Conservation (phyloP, 768 basidiomycete genomes). For the Termitomyces sp. region DNA sequence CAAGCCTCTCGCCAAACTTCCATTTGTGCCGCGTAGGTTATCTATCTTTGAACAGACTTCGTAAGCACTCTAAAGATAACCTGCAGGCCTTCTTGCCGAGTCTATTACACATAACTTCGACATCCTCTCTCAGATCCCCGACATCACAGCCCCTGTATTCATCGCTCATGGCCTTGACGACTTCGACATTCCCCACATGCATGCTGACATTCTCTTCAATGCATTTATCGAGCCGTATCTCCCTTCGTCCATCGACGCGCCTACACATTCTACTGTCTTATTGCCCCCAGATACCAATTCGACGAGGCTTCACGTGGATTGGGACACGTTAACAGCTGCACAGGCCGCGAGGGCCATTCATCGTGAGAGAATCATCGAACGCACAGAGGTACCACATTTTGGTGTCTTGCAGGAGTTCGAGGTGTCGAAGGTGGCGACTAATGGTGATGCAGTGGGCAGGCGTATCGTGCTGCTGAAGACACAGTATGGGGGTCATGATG, state of each 20-base stretch:
- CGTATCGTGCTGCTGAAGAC: constrained; percentile 58
- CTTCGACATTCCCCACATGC: constrained; percentile 64
- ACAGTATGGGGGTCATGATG: constrained; percentile 53
- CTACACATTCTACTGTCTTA: constrained; percentile 18
- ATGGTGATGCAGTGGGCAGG: constrained; percentile 20
- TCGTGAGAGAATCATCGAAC: constrained; percentile 39
- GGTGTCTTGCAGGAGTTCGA: constrained; percentile 47
- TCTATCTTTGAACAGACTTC: neutral
- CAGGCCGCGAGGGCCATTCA: constrained; percentile 29
- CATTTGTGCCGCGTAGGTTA: constrained; percentile 58
- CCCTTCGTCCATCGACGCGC: constrained; percentile 23
- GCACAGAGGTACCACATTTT: constrained; percentile 42
- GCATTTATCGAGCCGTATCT: constrained; percentile 58
- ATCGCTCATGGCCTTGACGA: constrained; percentile 76
- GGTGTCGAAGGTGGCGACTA: constrained; percentile 15
- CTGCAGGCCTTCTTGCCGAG: constrained; percentile 47
- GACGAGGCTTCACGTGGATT: constrained; percentile 26
- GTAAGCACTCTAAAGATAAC: neutral
- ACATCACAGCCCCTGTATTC: constrained; percentile 63
- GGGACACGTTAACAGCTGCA: constrained; percentile 35
- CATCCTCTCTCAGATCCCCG: constrained; percentile 54
- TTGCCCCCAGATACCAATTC: constrained; percentile 27
- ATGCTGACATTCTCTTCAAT: constrained; percentile 68
- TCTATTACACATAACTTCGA: constrained; percentile 58
- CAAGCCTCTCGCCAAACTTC: constrained; percentile 63